Evolutionary conservation across 2,329 filamentous ascomycete genomes (phyloP).

Genomic region (Mollisia scopiformis): DNA sequence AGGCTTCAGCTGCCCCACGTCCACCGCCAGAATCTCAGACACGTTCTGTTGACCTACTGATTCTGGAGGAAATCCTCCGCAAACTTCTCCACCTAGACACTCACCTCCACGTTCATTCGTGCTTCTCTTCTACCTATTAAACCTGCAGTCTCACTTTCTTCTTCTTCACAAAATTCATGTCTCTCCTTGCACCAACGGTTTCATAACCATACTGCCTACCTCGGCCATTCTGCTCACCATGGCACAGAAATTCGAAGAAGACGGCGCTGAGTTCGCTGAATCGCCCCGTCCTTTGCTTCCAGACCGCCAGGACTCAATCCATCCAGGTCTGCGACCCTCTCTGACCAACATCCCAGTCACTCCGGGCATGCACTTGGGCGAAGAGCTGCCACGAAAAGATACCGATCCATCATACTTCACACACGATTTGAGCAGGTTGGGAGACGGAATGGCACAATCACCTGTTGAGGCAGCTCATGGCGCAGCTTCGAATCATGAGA

Average conservation of each 20-base stretch:
- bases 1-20: background rate
- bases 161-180: too few relatives aligned
- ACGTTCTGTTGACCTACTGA: background rate
- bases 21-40: background rate
- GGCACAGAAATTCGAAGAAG: constrained; percentile 19
- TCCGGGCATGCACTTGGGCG: constrained; percentile 30
- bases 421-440: constrained; percentile 20
- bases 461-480: constrained; percentile 36
- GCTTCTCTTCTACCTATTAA: background rate
- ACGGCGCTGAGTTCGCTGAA: constrained; percentile 20
- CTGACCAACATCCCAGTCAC: constrained; percentile 36
- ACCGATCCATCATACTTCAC: constrained; percentile 31
- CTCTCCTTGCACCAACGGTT: background rate
- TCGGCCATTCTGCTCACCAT: constrained; percentile 10
- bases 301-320: constrained; percentile 26
- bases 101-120: background rate
- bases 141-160: background rate
- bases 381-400: constrained; percentile 19
- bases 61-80: background rate
- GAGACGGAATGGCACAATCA: constrained; percentile 30
- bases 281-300: constrained; percentile 24
- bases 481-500: constrained; percentile 43
- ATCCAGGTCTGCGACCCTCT: constrained; percentile 32
- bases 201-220: constrained; percentile 6
- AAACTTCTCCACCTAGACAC: background rate